phyloP scores from a whole-genome alignment of 2,329 filamentous ascomycete species.

The Graphilbum ipis-grandicollis region DNA sequence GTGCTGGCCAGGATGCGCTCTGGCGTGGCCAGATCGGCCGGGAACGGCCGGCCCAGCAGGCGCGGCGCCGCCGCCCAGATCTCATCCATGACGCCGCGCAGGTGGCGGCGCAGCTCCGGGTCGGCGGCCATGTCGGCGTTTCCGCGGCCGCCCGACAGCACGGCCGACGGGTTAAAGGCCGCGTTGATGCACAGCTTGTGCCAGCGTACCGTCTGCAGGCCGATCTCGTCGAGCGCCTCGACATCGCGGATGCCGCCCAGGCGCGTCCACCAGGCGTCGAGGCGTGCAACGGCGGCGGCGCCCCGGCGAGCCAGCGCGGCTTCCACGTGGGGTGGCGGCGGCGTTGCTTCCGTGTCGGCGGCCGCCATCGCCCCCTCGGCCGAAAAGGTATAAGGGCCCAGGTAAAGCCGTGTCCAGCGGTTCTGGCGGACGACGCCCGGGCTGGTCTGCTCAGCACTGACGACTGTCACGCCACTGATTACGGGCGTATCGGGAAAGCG shows the following conservation, averaged over 20 bases:
- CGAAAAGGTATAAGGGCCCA: conserved; percentile 44
- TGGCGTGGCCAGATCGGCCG: conserved; percentile 39
- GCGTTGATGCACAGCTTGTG: conserved; percentile 66
- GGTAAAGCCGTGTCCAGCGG: conserved; percentile 55
- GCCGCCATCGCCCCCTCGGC: conserved; percentile 7
- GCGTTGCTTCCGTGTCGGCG: neutral
- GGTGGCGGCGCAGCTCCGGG: conserved; percentile 41
- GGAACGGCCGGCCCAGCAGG: conserved; percentile 44
- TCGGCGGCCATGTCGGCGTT: conserved; percentile 50
- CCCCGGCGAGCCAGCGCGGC: conserved; percentile 12
- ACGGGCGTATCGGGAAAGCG: conserved; percentile 45
- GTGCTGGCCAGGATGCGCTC: conserved; percentile 47
- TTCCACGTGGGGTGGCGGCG: neutral
- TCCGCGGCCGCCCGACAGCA: conserved; percentile 44
- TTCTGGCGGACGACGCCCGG: conserved; percentile 51
- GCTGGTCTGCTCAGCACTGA: conserved; percentile 47
- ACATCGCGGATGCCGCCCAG: conserved; percentile 48
- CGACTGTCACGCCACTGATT: conserved; percentile 51
- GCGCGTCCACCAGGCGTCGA: conserved; percentile 35
- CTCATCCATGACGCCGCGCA: conserved; percentile 52
- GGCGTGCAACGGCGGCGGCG: conserved; percentile 24
- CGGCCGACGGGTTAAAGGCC: conserved; percentile 55
- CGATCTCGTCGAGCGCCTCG: conserved; percentile 38
- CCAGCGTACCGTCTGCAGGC: conserved; percentile 54
- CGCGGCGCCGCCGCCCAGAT: conserved; percentile 45